Conservation (phyloP, 352 stramenopile species). For the Phytophthora tentaculata region DNA sequence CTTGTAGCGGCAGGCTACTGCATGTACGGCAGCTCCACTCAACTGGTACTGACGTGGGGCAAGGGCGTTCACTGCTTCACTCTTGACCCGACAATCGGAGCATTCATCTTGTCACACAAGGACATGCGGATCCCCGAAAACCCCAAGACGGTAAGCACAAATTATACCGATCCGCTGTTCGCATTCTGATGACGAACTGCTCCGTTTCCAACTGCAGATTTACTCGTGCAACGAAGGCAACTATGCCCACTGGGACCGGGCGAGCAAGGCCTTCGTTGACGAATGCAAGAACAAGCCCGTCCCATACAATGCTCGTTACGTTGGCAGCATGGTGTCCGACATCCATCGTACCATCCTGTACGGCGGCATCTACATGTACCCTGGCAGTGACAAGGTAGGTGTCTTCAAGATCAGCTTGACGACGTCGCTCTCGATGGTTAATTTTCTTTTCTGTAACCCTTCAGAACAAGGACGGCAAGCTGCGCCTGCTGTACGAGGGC, state of each 20-base stretch:
- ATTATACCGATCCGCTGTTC: neutral
- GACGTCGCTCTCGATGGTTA: neutral
- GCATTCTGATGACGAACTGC: neutral
- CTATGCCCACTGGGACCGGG: slow-evolving; percentile 93
- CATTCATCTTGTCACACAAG: slow-evolving; percentile 96
- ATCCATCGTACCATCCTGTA: slow-evolving; percentile 98
- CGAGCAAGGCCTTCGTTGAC: slow-evolving; percentile 88
- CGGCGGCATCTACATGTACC: slow-evolving; percentile 98
- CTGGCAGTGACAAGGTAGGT: slow-evolving; percentile 92
- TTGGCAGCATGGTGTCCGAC: slow-evolving; percentile 98
- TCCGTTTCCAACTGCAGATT: slow-evolving; percentile 56
- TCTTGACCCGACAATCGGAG: slow-evolving; percentile 97
- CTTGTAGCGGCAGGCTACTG: slow-evolving; percentile 97
- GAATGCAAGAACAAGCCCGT: slow-evolving; percentile 81
- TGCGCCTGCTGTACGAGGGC: slow-evolving; percentile 98
- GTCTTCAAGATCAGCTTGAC: neutral
- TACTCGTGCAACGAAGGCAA: slow-evolving; percentile 99
- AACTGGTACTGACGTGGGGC: slow-evolving; percentile 96
- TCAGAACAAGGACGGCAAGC: slow-evolving; percentile 89
- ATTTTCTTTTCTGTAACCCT: neutral
- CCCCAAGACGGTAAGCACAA: slow-evolving; percentile 68
- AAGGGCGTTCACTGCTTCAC: slow-evolving; percentile 97
- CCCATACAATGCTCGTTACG: slow-evolving; percentile 95
- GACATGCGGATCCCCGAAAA: slow-evolving; percentile 95
- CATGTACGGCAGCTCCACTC: slow-evolving; percentile 97